Evolutionary conservation across 78 protist species (phyloP).

Genomic region (Abeoforma whisleri): DNA sequence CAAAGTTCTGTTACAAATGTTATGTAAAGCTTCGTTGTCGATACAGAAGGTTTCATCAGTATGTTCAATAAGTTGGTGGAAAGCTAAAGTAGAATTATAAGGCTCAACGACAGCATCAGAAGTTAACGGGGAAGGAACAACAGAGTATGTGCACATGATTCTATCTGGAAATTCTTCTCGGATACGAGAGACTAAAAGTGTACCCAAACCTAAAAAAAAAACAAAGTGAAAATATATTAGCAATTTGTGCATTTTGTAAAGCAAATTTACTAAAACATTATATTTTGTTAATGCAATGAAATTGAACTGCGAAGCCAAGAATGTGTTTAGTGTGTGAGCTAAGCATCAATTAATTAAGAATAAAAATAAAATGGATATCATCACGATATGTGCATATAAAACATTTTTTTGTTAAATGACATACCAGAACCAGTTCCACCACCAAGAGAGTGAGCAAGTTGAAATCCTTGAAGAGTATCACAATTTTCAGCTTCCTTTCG

Average conservation of each 20-base stretch:
- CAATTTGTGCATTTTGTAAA: neutral
- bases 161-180: conserved; percentile 95
- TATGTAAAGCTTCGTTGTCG: conserved; percentile 96
- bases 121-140: conserved; percentile 94
- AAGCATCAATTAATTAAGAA: too few species aligned
- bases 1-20: conserved; percentile 86
- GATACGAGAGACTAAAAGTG: conserved; percentile 73
- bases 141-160: conserved; percentile 90
- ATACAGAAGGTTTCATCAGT: conserved; percentile 85
- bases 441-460: conserved; percentile 87
- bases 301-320: too few species aligned
- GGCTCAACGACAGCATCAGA: conserved; percentile 97
- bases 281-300: too few species aligned
- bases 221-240: neutral
- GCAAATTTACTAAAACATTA: too few species aligned
- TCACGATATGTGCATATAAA: too few species aligned
- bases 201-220: conserved; percentile 62
- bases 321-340: too few species aligned
- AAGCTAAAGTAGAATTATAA: conserved; percentile 94
- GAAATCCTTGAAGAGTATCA: conserved; percentile 98
- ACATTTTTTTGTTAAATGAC: too few species aligned
- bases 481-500: conserved; percentile 93
- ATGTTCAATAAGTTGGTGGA: conserved; percentile 92
- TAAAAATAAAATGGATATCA: too few species aligned
- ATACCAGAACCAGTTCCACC: conserved; percentile 99